Conservation (phyloP, 495 filamentous ascomycete species). For the Podospora pseudopauciseta region DNA sequence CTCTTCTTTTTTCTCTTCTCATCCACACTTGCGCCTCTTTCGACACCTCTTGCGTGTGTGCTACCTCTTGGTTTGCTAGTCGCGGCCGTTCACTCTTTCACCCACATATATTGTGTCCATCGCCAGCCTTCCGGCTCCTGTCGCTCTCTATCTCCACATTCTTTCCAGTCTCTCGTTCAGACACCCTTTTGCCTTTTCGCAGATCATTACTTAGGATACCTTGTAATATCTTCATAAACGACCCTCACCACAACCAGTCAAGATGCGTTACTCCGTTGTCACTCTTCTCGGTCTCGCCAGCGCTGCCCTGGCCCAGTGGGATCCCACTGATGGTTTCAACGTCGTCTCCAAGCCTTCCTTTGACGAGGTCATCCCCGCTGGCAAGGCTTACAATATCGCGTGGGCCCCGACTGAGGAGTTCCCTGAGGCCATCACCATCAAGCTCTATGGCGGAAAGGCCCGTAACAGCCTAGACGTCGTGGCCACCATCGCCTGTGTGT, state of each 20-base stretch:
- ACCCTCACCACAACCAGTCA: slow-evolving; percentile 22
- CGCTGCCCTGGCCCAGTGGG: slow-evolving; percentile 38
- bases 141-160: slow-evolving; percentile 16
- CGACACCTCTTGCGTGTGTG: slow-evolving; percentile 3
- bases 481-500: slow-evolving; percentile 41
- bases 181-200: neutral
- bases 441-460: slow-evolving; percentile 39
- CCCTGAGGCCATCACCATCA: slow-evolving; percentile 36
- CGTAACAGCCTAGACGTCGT: slow-evolving; percentile 29
- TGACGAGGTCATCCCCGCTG: slow-evolving; percentile 38
- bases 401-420: slow-evolving; percentile 30
- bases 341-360: slow-evolving; percentile 35
- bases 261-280: slow-evolving; percentile 45
- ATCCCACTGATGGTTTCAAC: slow-evolving; percentile 36
- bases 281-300: slow-evolving; percentile 43
- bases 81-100: slow-evolving; percentile 15
- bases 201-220: slow-evolving; percentile 8
- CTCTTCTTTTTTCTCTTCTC: slow-evolving; percentile 22
- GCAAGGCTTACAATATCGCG: slow-evolving; percentile 34
- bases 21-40: slow-evolving; percentile 12
- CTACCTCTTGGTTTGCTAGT: slow-evolving; percentile 4
- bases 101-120: slow-evolving; percentile 13
- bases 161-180: slow-evolving; percentile 17
- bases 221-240: slow-evolving; percentile 5
- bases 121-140: neutral